Evolutionary conservation across 179 eudicot genomes (phyloP).

Genomic region (Pouteria campechiana): DNA sequence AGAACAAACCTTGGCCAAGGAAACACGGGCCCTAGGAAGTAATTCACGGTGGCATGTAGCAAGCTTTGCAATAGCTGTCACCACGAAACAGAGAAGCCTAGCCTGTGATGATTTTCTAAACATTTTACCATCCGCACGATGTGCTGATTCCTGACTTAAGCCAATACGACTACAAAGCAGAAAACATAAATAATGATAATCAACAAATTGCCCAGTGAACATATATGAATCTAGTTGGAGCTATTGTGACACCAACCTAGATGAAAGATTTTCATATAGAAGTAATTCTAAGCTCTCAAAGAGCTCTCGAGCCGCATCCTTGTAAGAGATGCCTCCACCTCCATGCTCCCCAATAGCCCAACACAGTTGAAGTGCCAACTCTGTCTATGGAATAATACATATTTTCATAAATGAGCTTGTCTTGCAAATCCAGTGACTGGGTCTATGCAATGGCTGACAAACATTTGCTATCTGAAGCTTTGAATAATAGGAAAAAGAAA

Average conservation of each 20-base stretch:
- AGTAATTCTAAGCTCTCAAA: conserved; percentile 95
- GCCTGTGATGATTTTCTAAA: conserved; percentile 64
- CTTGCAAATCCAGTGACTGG: no score
- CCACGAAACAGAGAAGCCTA: conserved; percentile 89
- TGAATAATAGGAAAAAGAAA: no score
- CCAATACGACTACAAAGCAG: conserved; percentile 62
- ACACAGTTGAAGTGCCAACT: conserved; percentile 87
- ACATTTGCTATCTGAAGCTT: no score
- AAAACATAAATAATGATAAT: conserved; percentile 8
- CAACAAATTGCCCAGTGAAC: conserved; percentile 7
- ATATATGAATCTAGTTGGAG: not conserved
- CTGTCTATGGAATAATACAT: conserved; percentile 44
- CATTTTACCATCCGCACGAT: conserved; percentile 32
- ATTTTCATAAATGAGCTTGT: no score
- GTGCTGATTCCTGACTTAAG: conserved; percentile 42
- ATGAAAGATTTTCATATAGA: conserved; percentile 84
- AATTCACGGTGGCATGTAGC: conserved; percentile 93
- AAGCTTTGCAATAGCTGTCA: conserved; percentile 93
- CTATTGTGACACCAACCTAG: conserved; percentile 40
- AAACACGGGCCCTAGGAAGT: conserved; percentile 91
- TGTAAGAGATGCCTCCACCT: conserved; percentile 89
- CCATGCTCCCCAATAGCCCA: conserved; percentile 99
- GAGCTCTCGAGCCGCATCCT: conserved; percentile 94
- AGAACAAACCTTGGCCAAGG: conserved; percentile 67
- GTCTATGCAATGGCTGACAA: no score